Evolutionary conservation across 73 alveolate species (phyloP).

Genomic region (Tetrahymena borealis): DNA sequence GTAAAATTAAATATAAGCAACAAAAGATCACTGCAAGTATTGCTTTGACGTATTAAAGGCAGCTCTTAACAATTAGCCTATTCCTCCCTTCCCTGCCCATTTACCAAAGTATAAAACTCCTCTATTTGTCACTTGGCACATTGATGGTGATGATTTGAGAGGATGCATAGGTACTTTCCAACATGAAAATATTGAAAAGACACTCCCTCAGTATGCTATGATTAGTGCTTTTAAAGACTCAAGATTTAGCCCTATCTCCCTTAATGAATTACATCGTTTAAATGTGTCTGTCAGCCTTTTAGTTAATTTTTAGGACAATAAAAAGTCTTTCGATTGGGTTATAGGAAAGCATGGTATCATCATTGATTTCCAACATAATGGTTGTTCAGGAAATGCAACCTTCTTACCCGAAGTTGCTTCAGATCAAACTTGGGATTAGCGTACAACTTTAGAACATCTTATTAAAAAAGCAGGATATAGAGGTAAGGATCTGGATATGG

Average conservation of each 20-base stretch:
- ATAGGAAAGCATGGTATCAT: constrained; percentile 93
- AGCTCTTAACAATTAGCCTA: constrained; percentile 32
- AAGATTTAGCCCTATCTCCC: constrained; percentile 73
- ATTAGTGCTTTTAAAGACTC: constrained; percentile 81
- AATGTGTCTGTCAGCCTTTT: constrained; percentile 73
- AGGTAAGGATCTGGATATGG: constrained; percentile 12
- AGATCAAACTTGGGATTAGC: constrained; percentile 84
- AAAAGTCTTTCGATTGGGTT: constrained; percentile 82
- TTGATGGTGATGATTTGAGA: constrained; percentile 76
- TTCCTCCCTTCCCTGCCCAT: constrained; percentile 26
- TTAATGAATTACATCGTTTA: constrained; percentile 59
- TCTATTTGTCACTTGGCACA: constrained; percentile 91
- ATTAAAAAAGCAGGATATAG: constrained; percentile 76
- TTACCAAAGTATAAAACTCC: constrained; percentile 55
- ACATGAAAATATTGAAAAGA: constrained; percentile 48
- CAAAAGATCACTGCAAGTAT: constrained; percentile 47
- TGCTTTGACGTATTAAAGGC: constrained; percentile 59
- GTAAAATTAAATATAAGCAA: constrained; percentile 25
- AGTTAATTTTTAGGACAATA: constrained; percentile 61
- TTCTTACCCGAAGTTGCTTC: constrained; percentile 93
- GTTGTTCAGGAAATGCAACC: constrained; percentile 57
- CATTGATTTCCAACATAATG: constrained; percentile 68
- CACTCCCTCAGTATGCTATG: constrained; percentile 64
- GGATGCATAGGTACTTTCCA: constrained; percentile 94
- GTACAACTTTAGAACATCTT: constrained; percentile 58